Base-by-base conservation (phyloP, 352 stramenopile genomes). In the Pythium pyrilobum region DNA sequence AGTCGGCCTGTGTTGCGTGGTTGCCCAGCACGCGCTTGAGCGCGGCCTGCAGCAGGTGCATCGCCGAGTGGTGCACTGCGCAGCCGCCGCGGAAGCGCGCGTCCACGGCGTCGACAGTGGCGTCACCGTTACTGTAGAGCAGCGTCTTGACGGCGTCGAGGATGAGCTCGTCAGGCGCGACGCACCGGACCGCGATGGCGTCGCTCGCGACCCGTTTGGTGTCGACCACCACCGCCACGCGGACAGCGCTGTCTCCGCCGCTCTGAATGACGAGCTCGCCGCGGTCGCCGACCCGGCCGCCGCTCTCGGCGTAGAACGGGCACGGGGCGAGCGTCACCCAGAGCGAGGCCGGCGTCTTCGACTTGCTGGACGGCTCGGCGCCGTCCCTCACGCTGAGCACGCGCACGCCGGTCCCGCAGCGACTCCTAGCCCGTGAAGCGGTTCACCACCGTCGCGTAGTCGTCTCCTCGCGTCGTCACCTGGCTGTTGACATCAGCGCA, bases 241-340 rank as follows among this genome's bases (percentile, higher is more conserved):
- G 28, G 8, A 58, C 58, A 13, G 32, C 18, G 23, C 20, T 27
- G 6, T 18, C 28, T 12, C 46, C 32, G 4, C 42, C n/a, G 40
- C 12, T 3, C 56, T 52, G 20, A n/a, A 54, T 29, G 34, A 83
- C 20, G 31, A 88, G 33, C 15, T 70, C 15, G 4, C 72, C 81
- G 27, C 68, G 66, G 62, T 92, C 82, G n/a, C 77, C 78, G n/a
- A 89, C 72, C 63, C 91, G 81, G 3, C 82, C 82, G 46, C 82
- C 82, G 25, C 78, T 69, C 65, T 92, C 78, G 18, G 81, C 66
- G 53, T 89, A 92, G 56, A 91, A 92, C 45, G 81, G 82, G 34
- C 71, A 90, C 11, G 59, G 66, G 37, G 82, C 71, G 13, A 91
- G 58, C 47, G 77, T 58, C 3, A 87, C 40, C 47, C 52, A 71